Conservation (phyloP, 2,329 filamentous ascomycete species). For the Trichoderma breve region DNA sequence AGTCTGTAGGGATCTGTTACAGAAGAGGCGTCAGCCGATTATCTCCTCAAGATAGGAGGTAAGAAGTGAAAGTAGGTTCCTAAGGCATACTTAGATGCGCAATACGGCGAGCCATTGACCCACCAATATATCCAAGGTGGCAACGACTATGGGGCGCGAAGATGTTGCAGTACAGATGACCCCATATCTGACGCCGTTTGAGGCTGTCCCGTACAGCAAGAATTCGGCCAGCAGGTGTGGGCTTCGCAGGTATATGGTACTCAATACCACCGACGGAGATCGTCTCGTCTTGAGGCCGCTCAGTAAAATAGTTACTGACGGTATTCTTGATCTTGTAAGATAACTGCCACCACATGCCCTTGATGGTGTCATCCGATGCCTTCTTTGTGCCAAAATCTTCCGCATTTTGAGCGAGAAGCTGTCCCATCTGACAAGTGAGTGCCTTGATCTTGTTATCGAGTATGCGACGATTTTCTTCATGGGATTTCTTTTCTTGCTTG, state of each 20-base stretch:
- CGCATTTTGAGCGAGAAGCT: background rate
- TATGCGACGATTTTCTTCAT: background rate
- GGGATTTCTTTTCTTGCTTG: no score
- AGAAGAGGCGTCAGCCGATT: background rate
- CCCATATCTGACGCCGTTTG: background rate
- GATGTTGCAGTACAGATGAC: background rate
- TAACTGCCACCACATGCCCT: background rate
- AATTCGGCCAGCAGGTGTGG: accelerated
- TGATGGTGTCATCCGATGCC: background rate
- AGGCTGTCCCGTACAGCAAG: background rate
- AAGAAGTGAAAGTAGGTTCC: background rate
- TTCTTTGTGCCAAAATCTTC: background rate
- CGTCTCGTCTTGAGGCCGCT: background rate
- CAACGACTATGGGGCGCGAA: background rate
- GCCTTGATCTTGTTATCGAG: background rate
- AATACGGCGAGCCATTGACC: background rate
- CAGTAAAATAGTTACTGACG: background rate
- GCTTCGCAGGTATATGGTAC: accelerated
- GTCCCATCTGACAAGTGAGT: background rate
- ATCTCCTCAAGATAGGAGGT: background rate
- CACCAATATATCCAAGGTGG: background rate
- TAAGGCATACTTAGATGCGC: background rate
- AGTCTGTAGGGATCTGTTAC: background rate
- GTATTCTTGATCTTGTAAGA: background rate
- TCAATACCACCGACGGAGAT: no score